These are phyloP conservation scores for Calonectria crousiana DNA, from an alignment of 2,329 filamentous ascomycete genomes.

Conservation along the genomic window DNA sequence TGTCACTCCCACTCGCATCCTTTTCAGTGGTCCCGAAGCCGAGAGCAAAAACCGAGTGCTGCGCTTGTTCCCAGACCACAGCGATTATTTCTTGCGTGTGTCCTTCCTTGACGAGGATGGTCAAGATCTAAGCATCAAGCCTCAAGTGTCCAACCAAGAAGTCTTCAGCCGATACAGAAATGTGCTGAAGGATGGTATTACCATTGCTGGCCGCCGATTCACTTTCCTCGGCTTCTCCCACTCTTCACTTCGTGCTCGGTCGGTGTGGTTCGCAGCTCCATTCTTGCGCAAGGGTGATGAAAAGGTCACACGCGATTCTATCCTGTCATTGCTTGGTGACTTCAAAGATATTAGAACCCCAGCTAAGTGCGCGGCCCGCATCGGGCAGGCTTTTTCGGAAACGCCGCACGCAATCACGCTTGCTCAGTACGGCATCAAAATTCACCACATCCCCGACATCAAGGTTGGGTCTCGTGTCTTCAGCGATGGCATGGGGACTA, in stretches of 20 bases:
- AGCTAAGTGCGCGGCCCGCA: constrained; percentile 69
- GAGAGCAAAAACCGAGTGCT: constrained; percentile 79
- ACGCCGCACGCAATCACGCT: constrained; percentile 74
- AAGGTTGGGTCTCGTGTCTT: constrained; percentile 71
- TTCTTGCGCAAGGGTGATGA: constrained; percentile 54
- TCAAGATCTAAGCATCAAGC: constrained; percentile 70
- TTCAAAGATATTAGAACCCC: constrained; percentile 65
- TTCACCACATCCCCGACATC: constrained; percentile 62
- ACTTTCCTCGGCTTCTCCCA: constrained; percentile 83
- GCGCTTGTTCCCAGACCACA: constrained; percentile 70
- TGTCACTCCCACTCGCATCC: constrained; percentile 71
- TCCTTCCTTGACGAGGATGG: constrained; percentile 82
- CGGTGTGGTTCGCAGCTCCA: constrained; percentile 72
- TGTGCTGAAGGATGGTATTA: constrained; percentile 70
- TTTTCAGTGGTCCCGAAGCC: constrained; percentile 70
- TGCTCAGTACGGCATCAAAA: constrained; percentile 49
- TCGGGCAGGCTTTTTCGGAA: constrained; percentile 79
- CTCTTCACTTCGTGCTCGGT: constrained; percentile 79
- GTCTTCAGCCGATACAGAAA: constrained; percentile 72
- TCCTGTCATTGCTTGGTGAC: constrained; percentile 63
- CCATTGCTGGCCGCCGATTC: constrained; percentile 72
- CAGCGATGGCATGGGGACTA: constrained; percentile 83
- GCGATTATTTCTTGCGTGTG: constrained; percentile 76
- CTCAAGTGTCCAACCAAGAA: constrained; percentile 56
- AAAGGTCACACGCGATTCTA: constrained; percentile 51